A percentile compares a stretch with the other conserved stretches of the same genome.
Conservation (phyloP, 1,284 basidiomycete genomes). For the Mycena citricolor region DNA sequence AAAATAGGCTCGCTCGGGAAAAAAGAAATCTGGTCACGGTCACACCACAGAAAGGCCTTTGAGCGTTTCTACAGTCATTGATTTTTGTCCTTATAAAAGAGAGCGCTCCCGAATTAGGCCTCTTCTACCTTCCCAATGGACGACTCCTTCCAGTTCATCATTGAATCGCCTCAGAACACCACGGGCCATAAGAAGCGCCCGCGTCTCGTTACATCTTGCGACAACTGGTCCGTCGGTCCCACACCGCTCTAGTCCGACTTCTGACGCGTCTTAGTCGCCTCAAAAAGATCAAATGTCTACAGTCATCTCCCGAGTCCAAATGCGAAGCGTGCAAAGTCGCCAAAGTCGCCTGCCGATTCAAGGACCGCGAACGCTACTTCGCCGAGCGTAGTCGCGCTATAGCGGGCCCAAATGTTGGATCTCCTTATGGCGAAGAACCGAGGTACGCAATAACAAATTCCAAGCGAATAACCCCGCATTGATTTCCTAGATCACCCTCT, state of each 20-base stretch:
- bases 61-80: no score
- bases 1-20: no score
- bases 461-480: constrained; percentile 14
- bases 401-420: constrained; percentile 51
- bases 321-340: constrained; percentile 75
- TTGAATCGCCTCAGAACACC: constrained; percentile 73
- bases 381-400: constrained; percentile 76
- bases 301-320: constrained; percentile 58
- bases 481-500: constrained; percentile 27
- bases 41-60: no score
- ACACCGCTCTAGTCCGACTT: constrained; percentile 17
- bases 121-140: constrained; percentile 52
- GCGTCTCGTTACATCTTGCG: constrained; percentile 80
- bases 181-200: constrained; percentile 77
- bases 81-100: no score
- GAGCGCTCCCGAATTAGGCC: constrained; percentile 20
- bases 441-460: constrained; percentile 34
- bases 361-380: constrained; percentile 80
- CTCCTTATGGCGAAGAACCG: constrained; percentile 42
- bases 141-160: constrained; percentile 76
- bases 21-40: no score
- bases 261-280: constrained; percentile 48
- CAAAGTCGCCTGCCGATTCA: constrained; percentile 69
- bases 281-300: constrained; percentile 83
- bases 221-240: constrained; percentile 65